Evolutionary conservation across 2,329 filamentous ascomycete genomes (phyloP).

Genomic region (Nothomitra cinnamomea): DNA sequence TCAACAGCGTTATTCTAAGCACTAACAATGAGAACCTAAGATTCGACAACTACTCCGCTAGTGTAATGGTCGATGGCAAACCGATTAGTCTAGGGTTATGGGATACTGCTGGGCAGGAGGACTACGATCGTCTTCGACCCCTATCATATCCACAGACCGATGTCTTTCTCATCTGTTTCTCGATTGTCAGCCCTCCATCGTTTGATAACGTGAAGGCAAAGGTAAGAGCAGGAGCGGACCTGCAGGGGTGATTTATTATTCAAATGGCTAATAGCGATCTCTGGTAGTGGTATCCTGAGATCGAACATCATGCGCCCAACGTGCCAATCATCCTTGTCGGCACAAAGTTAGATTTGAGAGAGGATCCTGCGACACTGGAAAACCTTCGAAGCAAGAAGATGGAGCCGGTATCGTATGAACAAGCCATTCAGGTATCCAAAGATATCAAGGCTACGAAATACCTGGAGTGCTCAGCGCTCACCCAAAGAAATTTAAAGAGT

Average conservation of each 20-base stretch:
- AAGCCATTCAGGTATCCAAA: conserved; percentile 74
- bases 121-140: conserved; percentile 88
- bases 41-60: conserved; percentile 98
- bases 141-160: conserved; percentile 97
- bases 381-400: conserved; percentile 80
- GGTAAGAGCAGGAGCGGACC: conserved; percentile 38
- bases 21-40: conserved; percentile 27
- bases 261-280: not conserved
- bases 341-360: conserved; percentile 89
- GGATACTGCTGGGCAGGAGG: conserved; percentile 98
- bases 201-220: conserved; percentile 99
- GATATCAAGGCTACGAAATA: conserved; percentile 96
- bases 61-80: conserved; percentile 97
- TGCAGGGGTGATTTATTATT: not conserved
- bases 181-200: conserved; percentile 89
- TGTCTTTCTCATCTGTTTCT: conserved; percentile 97
- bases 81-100: conserved; percentile 92
- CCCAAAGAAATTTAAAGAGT: conserved; percentile 92
- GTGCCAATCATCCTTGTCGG: conserved; percentile 95
- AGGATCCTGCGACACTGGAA: conserved; percentile 69
- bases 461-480: conserved; percentile 91
- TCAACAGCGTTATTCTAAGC: not conserved
- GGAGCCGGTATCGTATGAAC: conserved; percentile 92
- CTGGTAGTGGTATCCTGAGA: conserved; percentile 87
- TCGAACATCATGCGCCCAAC: conserved; percentile 87